Base-by-base conservation (phyloP, 768 basidiomycete genomes). In the Termitomyces sp. region DNA sequence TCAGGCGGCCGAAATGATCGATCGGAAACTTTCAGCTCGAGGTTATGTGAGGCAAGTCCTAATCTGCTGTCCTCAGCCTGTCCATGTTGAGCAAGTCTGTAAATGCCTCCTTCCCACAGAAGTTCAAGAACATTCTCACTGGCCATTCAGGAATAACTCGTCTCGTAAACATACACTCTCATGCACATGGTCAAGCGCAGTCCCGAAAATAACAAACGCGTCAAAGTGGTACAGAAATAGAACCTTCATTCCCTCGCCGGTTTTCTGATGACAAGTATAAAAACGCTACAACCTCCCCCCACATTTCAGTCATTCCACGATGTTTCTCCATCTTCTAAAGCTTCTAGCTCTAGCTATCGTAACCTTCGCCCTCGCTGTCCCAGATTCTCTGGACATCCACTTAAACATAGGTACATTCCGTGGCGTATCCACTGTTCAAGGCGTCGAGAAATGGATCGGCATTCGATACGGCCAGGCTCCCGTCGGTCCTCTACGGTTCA, bases 401-500 rank as follows among this genome's bases (percentile, higher is more conserved):
- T 57, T 79, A 10, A 70, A 65, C 10, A 74, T 70, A 6, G 83
- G 83, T 3, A 72, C 67, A 0, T 82, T 82, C 56, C 75, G 73
- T 3, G 83, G 82, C 7, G 57, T 77, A 3, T 53, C 68, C 3
- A 73, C 71, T 15, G 39, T 67, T 0, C 77, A 77, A 48, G 76
- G 75, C 10, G 41, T 51, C 11, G 50, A 51, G 15, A 41, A 51
- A 32, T 51, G 50, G 50, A 31, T 51, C 5, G 38, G 38, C 39
- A 39, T 51, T 7, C 85, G 79, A 0, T 88, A 73, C 51, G 85
- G 82, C 2, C 67, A 77, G 56, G 74, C 84, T 2, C 86, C 86
- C 0, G 59, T 81, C 1, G 84, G 83, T 2, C 41, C 63, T 10
- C 71, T 86, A 35, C 76, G 85, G 4, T 85, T 88, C 67, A 80